A percentile compares a stretch with the other conserved stretches of the same genome.
phyloP scores from a whole-genome alignment of 2,329 filamentous ascomycete species.

The Aspergillus luchuensis region DNA sequence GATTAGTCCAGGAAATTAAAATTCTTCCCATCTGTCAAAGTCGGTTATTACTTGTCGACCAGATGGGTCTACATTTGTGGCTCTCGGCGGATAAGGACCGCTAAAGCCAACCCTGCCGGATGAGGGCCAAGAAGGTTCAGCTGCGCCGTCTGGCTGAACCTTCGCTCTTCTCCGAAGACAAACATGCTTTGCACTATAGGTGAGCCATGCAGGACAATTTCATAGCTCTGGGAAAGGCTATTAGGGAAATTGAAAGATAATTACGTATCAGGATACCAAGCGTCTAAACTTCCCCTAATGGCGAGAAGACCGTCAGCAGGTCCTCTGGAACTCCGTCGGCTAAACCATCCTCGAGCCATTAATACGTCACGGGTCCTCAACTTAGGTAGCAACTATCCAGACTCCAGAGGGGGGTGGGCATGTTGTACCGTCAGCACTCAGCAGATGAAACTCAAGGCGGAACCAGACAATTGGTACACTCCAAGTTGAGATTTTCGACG shows the following conservation, averaged over 20 bases:
- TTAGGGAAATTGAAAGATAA: background rate
- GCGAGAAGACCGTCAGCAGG: background rate
- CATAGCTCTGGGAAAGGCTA: background rate
- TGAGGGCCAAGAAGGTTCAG: constrained; percentile 1
- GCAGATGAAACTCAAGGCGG: background rate
- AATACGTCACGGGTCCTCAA: background rate
- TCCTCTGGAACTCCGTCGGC: background rate
- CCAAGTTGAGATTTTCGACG: no score
- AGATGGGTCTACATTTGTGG: background rate
- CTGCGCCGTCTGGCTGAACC: background rate
- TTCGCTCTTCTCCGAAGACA: constrained; percentile 8
- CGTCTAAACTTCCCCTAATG: background rate
- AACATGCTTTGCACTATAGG: background rate
- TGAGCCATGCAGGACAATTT: background rate
- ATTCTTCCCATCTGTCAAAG: background rate
- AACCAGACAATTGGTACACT: background rate
- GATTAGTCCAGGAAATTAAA: background rate
- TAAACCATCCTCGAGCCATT: background rate
- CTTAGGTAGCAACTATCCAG: background rate
- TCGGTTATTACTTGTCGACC: background rate
- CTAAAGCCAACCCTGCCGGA: background rate
- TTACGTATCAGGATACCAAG: background rate
- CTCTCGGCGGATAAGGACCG: background rate
- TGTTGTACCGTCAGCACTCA: background rate
- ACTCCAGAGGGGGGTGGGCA: background rate